A percentile compares a stretch with the other conserved stretches of the same genome.
Conservation (phyloP, 768 basidiomycete genomes). For the Kockovaella imperatae region DNA sequence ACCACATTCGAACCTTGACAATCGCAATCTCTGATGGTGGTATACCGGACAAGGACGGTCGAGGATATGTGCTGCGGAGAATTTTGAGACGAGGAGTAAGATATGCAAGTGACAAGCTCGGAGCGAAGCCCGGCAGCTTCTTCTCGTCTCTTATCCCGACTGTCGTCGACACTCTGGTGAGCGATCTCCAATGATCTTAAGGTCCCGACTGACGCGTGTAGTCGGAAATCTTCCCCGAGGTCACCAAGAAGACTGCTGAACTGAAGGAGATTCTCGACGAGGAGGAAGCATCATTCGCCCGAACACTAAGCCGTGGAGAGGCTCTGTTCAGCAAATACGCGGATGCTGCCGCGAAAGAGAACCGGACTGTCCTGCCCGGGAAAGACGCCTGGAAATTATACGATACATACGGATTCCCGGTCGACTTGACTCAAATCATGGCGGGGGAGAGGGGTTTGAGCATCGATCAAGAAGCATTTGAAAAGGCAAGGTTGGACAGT, state of each 20-base stretch:
- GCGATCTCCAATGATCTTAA: conserved; percentile 22
- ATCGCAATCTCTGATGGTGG: conserved; percentile 96
- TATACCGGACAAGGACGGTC: conserved; percentile 88
- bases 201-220: conserved; percentile 39
- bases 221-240: conserved; percentile 87
- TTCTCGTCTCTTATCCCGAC: conserved; percentile 88
- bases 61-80: conserved; percentile 92
- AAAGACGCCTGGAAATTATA: conserved; percentile 95
- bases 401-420: conserved; percentile 97
- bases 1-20: conserved; percentile 88
- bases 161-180: conserved; percentile 78
- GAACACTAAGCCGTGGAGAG: conserved; percentile 95
- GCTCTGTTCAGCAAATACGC: conserved; percentile 88
- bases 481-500: conserved; percentile 74
- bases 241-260: conserved; percentile 68
- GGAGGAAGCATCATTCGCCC: conserved; percentile 93
- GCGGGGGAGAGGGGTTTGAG: conserved; percentile 81
- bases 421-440: conserved; percentile 92
- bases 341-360: conserved; percentile 56
- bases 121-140: conserved; percentile 84
- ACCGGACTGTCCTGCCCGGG: conserved; percentile 63
- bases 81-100: conserved; percentile 90
- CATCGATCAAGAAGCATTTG: conserved; percentile 82
- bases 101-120: conserved; percentile 89
- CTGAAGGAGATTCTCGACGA: conserved; percentile 94